Percentiles rank a stretch among this genome's conserved stretches.
Evolutionary conservation across 2,329 filamentous ascomycete genomes (phyloP).

Genomic region (Cladosporium phlei): DNA sequence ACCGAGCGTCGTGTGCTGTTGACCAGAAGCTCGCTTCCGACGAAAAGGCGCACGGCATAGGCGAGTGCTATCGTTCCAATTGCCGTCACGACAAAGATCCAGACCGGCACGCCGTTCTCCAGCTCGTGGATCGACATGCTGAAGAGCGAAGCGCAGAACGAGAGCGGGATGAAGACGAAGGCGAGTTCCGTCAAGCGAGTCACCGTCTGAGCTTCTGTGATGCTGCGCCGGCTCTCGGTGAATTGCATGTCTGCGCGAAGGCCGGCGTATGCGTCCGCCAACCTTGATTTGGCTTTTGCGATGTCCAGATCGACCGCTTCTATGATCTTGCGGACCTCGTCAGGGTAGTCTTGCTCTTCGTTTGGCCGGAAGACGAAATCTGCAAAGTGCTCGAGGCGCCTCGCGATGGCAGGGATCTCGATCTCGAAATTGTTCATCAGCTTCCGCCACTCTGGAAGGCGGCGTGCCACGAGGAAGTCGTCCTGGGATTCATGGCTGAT

Average conservation of each 20-base stretch:
- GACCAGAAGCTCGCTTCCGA: constrained; percentile 11
- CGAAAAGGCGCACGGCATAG: constrained; percentile 14
- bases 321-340: constrained; percentile 7
- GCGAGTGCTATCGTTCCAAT: constrained; percentile 11
- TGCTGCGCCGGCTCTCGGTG: constrained; percentile 26
- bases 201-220: constrained; percentile 30
- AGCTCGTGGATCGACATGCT: constrained; percentile 29
- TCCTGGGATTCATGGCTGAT: constrained; percentile 17
- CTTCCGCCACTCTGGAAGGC: constrained; percentile 13
- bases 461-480: constrained; percentile 15
- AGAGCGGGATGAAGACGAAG: constrained; percentile 32
- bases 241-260: constrained; percentile 36
- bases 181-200: constrained; percentile 31
- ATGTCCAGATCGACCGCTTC: neutral
- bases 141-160: constrained; percentile 28
- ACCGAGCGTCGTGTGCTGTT: neutral
- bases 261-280: constrained; percentile 25
- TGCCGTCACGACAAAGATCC: constrained; percentile 15
- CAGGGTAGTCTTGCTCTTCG: neutral
- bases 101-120: constrained; percentile 17
- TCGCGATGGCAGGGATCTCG: constrained; percentile 11
- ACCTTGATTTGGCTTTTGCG: neutral
- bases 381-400: constrained; percentile 12
- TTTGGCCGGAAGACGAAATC: constrained; percentile 7
- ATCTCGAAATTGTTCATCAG: constrained; percentile 16